Conservation (phyloP, 2,329 filamentous ascomycete species). For the Sporothrix globosa region DNA sequence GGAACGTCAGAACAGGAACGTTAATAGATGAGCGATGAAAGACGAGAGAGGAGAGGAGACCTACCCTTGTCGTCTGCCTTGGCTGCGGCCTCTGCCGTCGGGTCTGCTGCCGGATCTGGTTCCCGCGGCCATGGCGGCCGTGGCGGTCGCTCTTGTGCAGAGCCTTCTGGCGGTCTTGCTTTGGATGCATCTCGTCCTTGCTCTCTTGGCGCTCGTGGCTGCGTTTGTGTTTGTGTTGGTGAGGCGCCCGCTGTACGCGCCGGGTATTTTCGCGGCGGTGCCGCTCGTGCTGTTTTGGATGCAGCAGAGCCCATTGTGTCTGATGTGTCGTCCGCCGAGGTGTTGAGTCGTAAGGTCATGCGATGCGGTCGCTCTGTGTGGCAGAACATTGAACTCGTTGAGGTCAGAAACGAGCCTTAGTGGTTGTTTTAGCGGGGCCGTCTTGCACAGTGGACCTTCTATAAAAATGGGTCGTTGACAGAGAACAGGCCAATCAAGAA, state of each 20-base stretch:
- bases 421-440: slow-evolving; percentile 8
- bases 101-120: slow-evolving; percentile 26
- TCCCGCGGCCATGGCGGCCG: slow-evolving; percentile 33
- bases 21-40: slow-evolving; percentile 39
- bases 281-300: slow-evolving; percentile 51
- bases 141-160: background rate
- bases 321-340: background rate
- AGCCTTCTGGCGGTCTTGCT: slow-evolving; percentile 36
- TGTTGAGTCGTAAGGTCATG: background rate
- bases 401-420: too few species aligned
- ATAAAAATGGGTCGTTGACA: background rate
- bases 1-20: slow-evolving; percentile 33
- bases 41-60: background rate
- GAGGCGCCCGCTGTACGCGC: slow-evolving; percentile 43
- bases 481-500: background rate
- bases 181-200: slow-evolving; percentile 21
- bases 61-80: slow-evolving; percentile 27
- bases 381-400: background rate
- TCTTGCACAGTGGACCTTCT: background rate
- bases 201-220: background rate
- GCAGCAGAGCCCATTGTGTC: slow-evolving; percentile 51
- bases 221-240: slow-evolving; percentile 15
- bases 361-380: background rate
- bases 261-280: slow-evolving; percentile 50
- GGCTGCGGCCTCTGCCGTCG: slow-evolving; percentile 22